Base-by-base conservation (phyloP, 768 basidiomycete species). In the Rhizopogon sp. region DNA sequence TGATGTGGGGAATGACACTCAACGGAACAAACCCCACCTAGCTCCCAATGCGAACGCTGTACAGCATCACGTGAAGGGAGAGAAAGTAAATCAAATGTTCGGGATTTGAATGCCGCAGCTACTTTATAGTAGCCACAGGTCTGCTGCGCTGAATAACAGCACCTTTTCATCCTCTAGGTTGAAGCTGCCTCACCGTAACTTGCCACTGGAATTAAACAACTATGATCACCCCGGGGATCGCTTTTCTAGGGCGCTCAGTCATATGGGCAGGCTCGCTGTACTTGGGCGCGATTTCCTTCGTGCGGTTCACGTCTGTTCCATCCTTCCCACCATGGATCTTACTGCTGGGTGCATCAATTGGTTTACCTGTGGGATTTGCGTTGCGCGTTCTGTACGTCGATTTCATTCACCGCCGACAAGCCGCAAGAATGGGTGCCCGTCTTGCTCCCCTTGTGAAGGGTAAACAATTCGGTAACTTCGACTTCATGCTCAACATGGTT, bases 361-460 rank as follows among this genome's bases (percentile, higher is more conserved):
- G 64, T 49, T 54, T 77, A 5, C 80, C 78, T 4, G 39, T 73
- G 4, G 53, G 67, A 16, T 62, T 70, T 16, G 51, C 64, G 3
- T 41, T 72, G 42, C 70, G 66, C 17, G 60, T 78, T n/a, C 39
- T 70, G 16, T 56, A 59, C 17, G 63, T 64, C 16, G 60, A 68
- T 6, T 46, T 72, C 7, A 56, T 56, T 8, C 64, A 70, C 25
- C 65, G 63, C 35, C 65, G 73, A 11, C 64, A 70, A 28, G 82
- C 81, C 4, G 70, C 72, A 35, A 63, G 67, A 1, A 40, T 79
- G 51, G 81, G 81, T 4, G 80, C 81, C 29, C 76, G 76, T 14
- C 67, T 74, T 29, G 69, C 77, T 5, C 76, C 74, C 6, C 62
- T 62, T 16, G 60, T 70, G 1, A 57, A 58, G 31, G 82, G 82